Conservation (phyloP, 2,329 filamentous ascomycete species). For the Neoscytalidium dimidiatum region DNA sequence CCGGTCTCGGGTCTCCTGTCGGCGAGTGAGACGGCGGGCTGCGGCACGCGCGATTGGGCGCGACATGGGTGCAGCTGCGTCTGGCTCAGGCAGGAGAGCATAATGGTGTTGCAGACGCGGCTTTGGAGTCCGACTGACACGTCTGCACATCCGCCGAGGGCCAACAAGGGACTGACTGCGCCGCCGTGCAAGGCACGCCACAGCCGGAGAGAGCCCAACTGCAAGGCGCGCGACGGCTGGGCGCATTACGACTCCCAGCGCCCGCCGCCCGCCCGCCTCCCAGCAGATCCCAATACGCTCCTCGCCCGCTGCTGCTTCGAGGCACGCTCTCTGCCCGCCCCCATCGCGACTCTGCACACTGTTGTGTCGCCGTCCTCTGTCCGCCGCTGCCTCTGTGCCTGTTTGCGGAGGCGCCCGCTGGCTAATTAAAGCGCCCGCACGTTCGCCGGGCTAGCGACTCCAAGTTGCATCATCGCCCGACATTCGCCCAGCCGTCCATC, state of each 20-base stretch:
- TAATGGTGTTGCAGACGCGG: constrained; percentile 3
- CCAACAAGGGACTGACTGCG: neutral
- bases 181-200: constrained; percentile 16
- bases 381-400: neutral
- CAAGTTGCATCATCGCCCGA: constrained; percentile 29
- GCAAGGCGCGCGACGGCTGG: constrained; percentile 6
- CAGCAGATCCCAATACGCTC: constrained; percentile 13
- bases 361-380: neutral
- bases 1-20: constrained; percentile 9
- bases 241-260: constrained; percentile 14
- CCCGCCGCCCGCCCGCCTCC: constrained; percentile 11
- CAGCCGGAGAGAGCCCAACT: constrained; percentile 14
- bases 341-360: neutral
- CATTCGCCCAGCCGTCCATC: constrained; percentile 22
- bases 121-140: constrained; percentile 10
- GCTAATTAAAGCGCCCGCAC: constrained; percentile 19
- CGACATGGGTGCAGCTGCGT: constrained; percentile 5
- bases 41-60: constrained; percentile 8
- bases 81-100: neutral
- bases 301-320: neutral
- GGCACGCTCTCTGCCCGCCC: neutral
- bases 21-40: neutral
- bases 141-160: constrained; percentile 6
- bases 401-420: constrained; percentile 15
- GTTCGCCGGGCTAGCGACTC: constrained; percentile 12